Conservation (phyloP, 2,329 filamentous ascomycete species). For the Chrysosporium keratinophilum region DNA sequence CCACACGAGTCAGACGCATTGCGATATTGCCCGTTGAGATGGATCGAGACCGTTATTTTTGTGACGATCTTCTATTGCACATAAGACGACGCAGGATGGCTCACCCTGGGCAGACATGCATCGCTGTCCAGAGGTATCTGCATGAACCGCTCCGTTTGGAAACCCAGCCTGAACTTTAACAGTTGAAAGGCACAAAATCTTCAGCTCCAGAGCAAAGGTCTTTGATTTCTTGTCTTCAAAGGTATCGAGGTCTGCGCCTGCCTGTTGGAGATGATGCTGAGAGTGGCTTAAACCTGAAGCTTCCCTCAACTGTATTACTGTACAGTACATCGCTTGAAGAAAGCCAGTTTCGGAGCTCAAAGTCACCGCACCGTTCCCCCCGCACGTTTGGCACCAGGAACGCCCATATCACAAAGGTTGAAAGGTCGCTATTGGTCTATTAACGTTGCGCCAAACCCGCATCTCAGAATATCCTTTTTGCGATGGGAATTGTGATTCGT, state of each 20-base stretch:
- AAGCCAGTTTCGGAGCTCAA: too few relatives aligned
- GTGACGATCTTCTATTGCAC: background rate
- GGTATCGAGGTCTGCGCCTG: too few relatives aligned
- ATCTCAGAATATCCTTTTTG: background rate
- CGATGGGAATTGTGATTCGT: constrained; percentile 5
- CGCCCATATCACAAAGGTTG: background rate
- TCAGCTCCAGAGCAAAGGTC: background rate
- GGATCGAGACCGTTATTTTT: constrained; percentile 5
- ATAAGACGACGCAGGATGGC: background rate
- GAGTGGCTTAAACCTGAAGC: too few relatives aligned
- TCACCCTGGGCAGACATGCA: background rate
- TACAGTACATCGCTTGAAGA: too few relatives aligned
- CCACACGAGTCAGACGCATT: constrained; percentile 5
- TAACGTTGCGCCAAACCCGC: constrained; percentile 1
- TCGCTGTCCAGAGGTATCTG: background rate
- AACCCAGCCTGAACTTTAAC: background rate
- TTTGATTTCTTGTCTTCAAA: too few relatives aligned
- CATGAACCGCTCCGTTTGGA: constrained; percentile 1
- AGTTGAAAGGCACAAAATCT: background rate
- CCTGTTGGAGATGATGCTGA: too few relatives aligned
- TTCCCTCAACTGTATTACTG: too few relatives aligned
- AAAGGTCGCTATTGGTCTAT: constrained; percentile 4
- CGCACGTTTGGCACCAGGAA: too few relatives aligned
- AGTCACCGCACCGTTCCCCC: too few relatives aligned
- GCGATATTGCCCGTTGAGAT: background rate